These are phyloP conservation scores for Fagus crenata DNA, from an alignment of 306 rosid genomes.

Conservation along the genomic window DNA sequence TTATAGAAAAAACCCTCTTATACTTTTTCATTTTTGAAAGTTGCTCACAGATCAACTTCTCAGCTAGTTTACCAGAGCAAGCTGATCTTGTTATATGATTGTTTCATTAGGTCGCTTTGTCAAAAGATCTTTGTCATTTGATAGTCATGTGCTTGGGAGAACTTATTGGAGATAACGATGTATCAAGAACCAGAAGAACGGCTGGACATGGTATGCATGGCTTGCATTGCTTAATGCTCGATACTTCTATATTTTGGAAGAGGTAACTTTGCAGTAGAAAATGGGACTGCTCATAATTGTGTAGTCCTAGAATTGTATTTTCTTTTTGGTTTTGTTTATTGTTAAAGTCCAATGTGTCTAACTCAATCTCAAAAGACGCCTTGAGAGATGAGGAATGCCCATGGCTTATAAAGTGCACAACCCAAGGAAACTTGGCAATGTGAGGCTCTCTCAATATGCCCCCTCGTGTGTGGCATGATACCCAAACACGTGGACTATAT, in stretches of 20 bases:
- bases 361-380: too few species aligned
- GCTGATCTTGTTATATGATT: conserved; percentile 37
- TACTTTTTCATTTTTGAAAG: background rate
- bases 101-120: conserved; percentile 71
- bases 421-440: too few species aligned
- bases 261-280: conserved; percentile 58
- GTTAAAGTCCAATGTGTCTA: too few species aligned
- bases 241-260: conserved; percentile 83
- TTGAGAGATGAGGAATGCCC: too few species aligned
- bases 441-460: too few species aligned
- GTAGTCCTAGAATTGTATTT: conserved; percentile 4
- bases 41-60: background rate
- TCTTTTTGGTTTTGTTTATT: background rate
- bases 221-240: conserved; percentile 77
- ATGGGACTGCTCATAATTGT: conserved; percentile 28
- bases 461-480: too few species aligned
- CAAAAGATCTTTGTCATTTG: conserved; percentile 92
- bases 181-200: conserved; percentile 35
- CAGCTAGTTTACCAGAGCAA: conserved; percentile 26
- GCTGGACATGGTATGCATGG: conserved; percentile 54
- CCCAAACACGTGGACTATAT: too few species aligned
- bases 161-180: conserved; percentile 46
- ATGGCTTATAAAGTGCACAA: too few species aligned
- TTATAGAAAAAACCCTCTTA: background rate
- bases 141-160: conserved; percentile 87